Conservation (phyloP, 2,329 filamentous ascomycete genomes). For the Curvularia spicifera region DNA sequence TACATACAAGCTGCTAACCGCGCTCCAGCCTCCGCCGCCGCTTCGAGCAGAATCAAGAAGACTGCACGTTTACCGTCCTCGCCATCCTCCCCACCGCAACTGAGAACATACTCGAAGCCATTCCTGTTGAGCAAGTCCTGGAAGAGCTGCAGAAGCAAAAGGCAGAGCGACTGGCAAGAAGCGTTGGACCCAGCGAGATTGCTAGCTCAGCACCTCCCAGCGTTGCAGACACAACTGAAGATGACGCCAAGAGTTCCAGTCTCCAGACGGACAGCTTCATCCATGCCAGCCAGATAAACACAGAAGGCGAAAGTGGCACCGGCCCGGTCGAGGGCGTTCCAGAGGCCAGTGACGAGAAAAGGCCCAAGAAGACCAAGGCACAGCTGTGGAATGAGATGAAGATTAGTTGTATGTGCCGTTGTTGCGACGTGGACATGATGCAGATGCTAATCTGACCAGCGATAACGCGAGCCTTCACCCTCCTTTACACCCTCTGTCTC, state of each 20-base stretch:
- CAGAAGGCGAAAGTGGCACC: constrained; percentile 57
- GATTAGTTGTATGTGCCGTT: constrained; percentile 76
- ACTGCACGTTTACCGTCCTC: constrained; percentile 98
- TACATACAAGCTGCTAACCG: constrained; percentile 6
- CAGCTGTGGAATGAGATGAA: constrained; percentile 98
- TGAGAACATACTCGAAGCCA: constrained; percentile 82
- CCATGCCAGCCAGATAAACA: constrained; percentile 75
- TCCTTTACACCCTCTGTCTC: constrained; percentile 88
- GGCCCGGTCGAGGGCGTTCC: constrained; percentile 44
- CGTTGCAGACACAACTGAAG: constrained; percentile 67
- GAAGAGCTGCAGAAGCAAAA: constrained; percentile 95
- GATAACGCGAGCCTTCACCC: constrained; percentile 86
- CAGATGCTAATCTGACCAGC: constrained; percentile 59
- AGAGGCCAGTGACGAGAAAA: constrained; percentile 54
- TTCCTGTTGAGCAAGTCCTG: constrained; percentile 91
- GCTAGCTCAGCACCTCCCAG: constrained; percentile 69
- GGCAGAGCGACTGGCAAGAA: constrained; percentile 70
- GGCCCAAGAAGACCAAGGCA: constrained; percentile 79
- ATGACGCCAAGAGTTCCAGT: constrained; percentile 80
- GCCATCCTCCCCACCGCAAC: constrained; percentile 91
- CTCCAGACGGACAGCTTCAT: constrained; percentile 81
- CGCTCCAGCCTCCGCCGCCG: constrained; percentile 79
- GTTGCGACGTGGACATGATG: constrained; percentile 18
- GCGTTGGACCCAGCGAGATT: constrained; percentile 62
- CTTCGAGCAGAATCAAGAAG: constrained; percentile 98